Evolutionary conservation across 139 green algal species (phyloP), one percentile per base, ranked within the genome.

Genomic region (Volvox reticuliferus): DNA sequence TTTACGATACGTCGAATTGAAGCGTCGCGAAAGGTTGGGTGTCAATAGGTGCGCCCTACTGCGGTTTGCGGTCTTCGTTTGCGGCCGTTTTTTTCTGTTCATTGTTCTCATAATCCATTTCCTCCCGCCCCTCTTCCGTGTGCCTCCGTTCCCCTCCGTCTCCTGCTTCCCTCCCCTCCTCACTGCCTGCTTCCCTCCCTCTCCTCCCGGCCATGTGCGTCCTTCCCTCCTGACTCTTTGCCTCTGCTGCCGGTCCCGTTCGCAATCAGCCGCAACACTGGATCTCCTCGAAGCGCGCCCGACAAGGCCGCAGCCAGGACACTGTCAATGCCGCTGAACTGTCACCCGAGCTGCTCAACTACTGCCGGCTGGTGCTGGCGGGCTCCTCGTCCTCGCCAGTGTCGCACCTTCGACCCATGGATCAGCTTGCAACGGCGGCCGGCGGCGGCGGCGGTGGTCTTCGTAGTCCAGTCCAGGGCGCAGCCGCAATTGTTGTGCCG

Each of bases 221-320:
- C n/a, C n/a, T n/a, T n/a, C 76, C 32, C 76, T 14, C 44, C 44
- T 9, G 44, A 55, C 44, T 55, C 44, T 55, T 9, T 9, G 44
- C 9, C 44, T 55, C 44, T 55, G 5, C 44, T 55, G 44, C 44
- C 44, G 44, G 44, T 9, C 9, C 44, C 44, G 9, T 55, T 9
- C 44, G 44, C 44, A 55, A 55, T 26, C 78, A 84, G 78, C 21
- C 78, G 37, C 78, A 84, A 44, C 78, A 84, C 35, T 89, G 85
- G 85, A 82, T 89, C 68, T 62, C 69, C 2, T 30, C 85, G 19
- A 89, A 89, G 68, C 85, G 85, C 69, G 80, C 69, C 44, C 69
- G 69, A n/a, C 0, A 1, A 9, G 68, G 37, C 37, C 85, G 85
- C 69, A 68, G 26, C 85, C 26, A 32, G 28, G 85, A 89, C 68